Conservation (phyloP, 495 filamentous ascomycete genomes). For the Aspergillus nidulans region DNA sequence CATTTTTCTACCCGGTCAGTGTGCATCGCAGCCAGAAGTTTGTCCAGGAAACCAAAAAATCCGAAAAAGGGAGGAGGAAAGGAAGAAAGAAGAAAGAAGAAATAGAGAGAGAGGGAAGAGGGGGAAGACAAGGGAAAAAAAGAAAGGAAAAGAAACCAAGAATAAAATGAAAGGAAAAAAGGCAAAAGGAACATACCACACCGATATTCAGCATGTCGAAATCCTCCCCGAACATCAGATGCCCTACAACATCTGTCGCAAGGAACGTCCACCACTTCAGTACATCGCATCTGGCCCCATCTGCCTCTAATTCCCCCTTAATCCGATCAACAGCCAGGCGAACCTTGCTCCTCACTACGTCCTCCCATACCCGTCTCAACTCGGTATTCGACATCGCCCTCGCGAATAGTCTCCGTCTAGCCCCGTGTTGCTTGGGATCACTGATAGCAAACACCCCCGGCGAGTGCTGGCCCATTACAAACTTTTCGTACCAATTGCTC, state of each 20-base stretch:
- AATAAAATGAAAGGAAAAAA: too few species aligned
- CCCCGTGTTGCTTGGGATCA: conserved; percentile 23
- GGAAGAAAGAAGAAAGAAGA: not conserved
- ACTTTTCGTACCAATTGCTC: conserved; percentile 9
- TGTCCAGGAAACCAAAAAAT: too few species aligned
- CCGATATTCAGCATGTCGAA: conserved; percentile 44
- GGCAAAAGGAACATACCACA: conserved; percentile 18
- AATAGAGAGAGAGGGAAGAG: not conserved
- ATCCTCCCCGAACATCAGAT: conserved; percentile 48
- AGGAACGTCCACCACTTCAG: conserved; percentile 47
- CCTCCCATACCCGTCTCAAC: conserved; percentile 15
- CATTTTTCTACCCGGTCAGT: conserved; percentile 18
- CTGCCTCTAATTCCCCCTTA: conserved; percentile 15
- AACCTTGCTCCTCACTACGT: conserved; percentile 20
- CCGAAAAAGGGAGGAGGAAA: not conserved
- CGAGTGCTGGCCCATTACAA: not conserved
- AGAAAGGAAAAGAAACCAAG: not conserved
- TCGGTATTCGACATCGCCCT: conserved; percentile 28
- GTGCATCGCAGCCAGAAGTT: too few species aligned
- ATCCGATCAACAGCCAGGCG: conserved; percentile 25
- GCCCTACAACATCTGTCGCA: conserved; percentile 42
- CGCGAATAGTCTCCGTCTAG: conserved; percentile 25
- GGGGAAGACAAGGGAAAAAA: not conserved
- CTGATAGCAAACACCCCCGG: conserved; percentile 24
- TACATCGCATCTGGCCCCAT: conserved; percentile 29